Evolutionary conservation across 1,284 basidiomycete species (phyloP).

Genomic region (Fomes fomentarius): DNA sequence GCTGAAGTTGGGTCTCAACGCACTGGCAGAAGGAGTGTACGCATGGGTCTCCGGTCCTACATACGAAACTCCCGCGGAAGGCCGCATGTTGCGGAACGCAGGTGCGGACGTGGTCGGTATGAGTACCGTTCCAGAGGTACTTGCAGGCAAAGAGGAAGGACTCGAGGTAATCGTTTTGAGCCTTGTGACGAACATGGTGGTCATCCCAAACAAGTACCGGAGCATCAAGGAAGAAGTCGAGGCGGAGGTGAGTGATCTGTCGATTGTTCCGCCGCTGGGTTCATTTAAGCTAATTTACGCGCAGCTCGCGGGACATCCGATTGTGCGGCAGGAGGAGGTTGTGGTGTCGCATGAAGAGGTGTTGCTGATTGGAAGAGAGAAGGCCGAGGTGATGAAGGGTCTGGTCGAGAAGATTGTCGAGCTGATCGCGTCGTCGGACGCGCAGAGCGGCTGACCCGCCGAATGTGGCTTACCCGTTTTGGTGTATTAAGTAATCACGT

Average conservation of each 20-base stretch:
- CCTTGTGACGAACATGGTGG: slow-evolving; percentile 82
- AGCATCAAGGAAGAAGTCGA: slow-evolving; percentile 76
- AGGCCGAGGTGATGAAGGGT: slow-evolving; percentile 70
- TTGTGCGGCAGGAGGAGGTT: slow-evolving; percentile 44
- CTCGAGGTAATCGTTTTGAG: slow-evolving; percentile 77
- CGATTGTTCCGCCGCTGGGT: neutral
- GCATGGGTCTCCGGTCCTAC: slow-evolving; percentile 87
- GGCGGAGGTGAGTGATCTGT: slow-evolving; percentile 58
- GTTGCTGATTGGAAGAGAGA: slow-evolving; percentile 65
- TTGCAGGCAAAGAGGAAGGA: slow-evolving; percentile 77
- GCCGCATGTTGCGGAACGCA: slow-evolving; percentile 68
- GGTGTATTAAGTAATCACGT: slow-evolving; percentile 21
- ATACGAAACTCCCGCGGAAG: slow-evolving; percentile 85
- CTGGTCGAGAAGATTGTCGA: slow-evolving; percentile 69
- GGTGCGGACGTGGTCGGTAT: slow-evolving; percentile 88
- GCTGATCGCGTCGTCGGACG: slow-evolving; percentile 27
- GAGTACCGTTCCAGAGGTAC: slow-evolving; percentile 91
- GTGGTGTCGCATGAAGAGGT: slow-evolving; percentile 85
- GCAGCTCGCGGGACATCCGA: slow-evolving; percentile 62
- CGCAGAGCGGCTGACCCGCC: slow-evolving; percentile 16
- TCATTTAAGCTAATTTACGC: slow-evolving; percentile 2
- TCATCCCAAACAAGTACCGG: slow-evolving; percentile 69
- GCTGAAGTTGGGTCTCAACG: slow-evolving; percentile 47
- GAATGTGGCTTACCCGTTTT: slow-evolving; percentile 8
- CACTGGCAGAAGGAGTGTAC: slow-evolving; percentile 77